Evolutionary conservation across 495 filamentous ascomycete species (phyloP).

Genomic region (Penicillium coffeae): DNA sequence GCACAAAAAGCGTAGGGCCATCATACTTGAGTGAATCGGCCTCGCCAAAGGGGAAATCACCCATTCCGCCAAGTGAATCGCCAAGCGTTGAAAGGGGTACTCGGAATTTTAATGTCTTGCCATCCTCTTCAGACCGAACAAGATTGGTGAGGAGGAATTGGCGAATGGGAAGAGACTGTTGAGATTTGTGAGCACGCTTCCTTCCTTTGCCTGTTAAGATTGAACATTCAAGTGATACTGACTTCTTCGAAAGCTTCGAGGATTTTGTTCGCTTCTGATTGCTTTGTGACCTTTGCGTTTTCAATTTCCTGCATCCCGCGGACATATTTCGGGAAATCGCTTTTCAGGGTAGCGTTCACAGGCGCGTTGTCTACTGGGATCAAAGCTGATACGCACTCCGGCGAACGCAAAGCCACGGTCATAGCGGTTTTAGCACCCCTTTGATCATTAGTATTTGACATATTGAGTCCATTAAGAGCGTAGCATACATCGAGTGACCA

Average conservation of each 20-base stretch:
- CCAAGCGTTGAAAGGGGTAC: slow-evolving; percentile 60
- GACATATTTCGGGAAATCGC: slow-evolving; percentile 76
- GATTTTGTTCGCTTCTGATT: slow-evolving; percentile 76
- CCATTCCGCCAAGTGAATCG: slow-evolving; percentile 58
- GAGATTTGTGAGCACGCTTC: no score
- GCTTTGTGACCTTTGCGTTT: slow-evolving; percentile 50
- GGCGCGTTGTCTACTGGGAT: slow-evolving; percentile 93
- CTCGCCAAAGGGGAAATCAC: slow-evolving; percentile 77
- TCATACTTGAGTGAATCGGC: slow-evolving; percentile 52
- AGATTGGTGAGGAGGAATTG: slow-evolving; percentile 95
- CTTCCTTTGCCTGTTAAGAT: no score
- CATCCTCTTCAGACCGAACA: slow-evolving; percentile 44
- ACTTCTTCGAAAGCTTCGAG: slow-evolving; percentile 72
- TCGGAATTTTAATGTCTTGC: slow-evolving; percentile 48
- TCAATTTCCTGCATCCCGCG: slow-evolving; percentile 83
- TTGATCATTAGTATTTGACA: not conserved
- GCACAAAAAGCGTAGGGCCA: slow-evolving; percentile 76
- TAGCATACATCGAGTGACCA: slow-evolving; percentile 85
- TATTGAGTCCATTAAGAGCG: not conserved
- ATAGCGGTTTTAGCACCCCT: slow-evolving; percentile 96
- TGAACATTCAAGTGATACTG: no score
- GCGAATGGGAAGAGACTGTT: slow-evolving; percentile 62
- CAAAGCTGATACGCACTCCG: slow-evolving; percentile 60
- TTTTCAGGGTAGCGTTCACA: slow-evolving; percentile 66
- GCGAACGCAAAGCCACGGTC: slow-evolving; percentile 71